Base-by-base conservation (phyloP, 78 protist species). In the Thecamonas trahens region DNA sequence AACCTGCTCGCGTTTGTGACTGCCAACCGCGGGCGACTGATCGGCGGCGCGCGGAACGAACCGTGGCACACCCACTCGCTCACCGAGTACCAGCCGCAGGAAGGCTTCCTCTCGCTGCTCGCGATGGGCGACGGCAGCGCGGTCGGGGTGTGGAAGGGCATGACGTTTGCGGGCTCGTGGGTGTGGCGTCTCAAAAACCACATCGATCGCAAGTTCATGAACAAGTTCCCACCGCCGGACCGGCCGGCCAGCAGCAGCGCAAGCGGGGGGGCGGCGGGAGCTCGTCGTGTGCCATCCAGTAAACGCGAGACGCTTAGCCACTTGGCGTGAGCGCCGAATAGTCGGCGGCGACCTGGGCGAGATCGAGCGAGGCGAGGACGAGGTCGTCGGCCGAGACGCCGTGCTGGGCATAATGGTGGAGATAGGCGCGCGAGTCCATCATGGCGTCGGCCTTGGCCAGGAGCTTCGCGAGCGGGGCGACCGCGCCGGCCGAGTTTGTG, bases 401-500 rank as follows among this genome's bases (percentile, higher is more conserved):
- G 72, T 67, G 72, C 24, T 11, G 50, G 26, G 2, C 57, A 45
- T 67, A 67, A 4, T 67, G 72, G 59, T 67, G 59, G 31, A 67
- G 55, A 34, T 53, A 67, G 13, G 72, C 72, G 22, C 61, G 50
- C 38, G 72, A 7, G 53, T 17, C 32, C 5, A 45, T 32, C 72
- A 67, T 67, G 49, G 44, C 7, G 7, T 31, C 32, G 29, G 72
- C 72, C 5, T n/a, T 5, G 2, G 45, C 18, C 44, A 47, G 35
- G 18, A 53, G 8, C 32, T 14, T 26, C 1, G 17, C 57, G 29
- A 67, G 39, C 26, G 72, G 72, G 1, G 4, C 7, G 26, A 67
- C 61, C 20, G 9, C 15, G 40, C 42, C 49, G 1, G 15, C 61
- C 35, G 55, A 44, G 22, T 67, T 67, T 35, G 45, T 67, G 66